These are phyloP conservation scores for Rutstroemia sp. DNA, from an alignment of 2,329 filamentous ascomycete species.

Conservation along the genomic window DNA sequence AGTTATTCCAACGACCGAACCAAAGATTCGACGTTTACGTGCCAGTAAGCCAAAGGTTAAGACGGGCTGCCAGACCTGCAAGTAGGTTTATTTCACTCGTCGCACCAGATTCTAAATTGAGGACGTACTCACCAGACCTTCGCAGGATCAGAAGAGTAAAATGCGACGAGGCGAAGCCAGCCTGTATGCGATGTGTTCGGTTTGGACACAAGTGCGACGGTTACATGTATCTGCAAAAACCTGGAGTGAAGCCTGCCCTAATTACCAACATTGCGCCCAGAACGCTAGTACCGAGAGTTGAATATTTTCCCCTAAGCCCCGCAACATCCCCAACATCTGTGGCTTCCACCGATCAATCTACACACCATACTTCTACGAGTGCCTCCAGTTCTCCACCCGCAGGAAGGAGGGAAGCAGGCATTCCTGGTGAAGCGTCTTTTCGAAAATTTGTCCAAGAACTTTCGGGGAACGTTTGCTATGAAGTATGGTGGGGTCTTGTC, in stretches of 20 bases:
- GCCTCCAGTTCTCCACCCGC: neutral
- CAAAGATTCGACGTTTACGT: slow-evolving; percentile 12
- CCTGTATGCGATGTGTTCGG: slow-evolving; percentile 24
- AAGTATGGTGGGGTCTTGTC: slow-evolving; percentile 2
- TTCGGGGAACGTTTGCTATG: neutral
- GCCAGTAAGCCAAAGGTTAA: slow-evolving; percentile 28
- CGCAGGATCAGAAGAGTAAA: slow-evolving; percentile 28
- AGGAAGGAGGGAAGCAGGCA: neutral
- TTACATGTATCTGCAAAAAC: slow-evolving; percentile 16
- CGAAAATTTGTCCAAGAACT: slow-evolving; percentile 5
- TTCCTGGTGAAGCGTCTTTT: neutral
- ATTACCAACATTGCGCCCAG: slow-evolving; percentile 1
- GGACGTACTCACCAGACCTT: neutral
- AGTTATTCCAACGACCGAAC: neutral
- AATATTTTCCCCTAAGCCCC: slow-evolving; percentile 3
- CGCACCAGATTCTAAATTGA: neutral
- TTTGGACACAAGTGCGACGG: slow-evolving; percentile 29
- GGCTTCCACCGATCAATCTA: slow-evolving; percentile 2
- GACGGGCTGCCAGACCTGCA: slow-evolving; percentile 29
- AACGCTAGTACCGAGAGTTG: neutral
- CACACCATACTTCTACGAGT: neutral
- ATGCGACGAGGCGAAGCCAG: slow-evolving; percentile 29
- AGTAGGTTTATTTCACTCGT: slow-evolving; percentile 18
- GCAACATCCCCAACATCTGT: neutral
- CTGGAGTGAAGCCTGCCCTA: neutral